Evolutionary conservation across 2,329 filamentous ascomycete genomes (phyloP).

Genomic region (Colletotrichum endophyticum): DNA sequence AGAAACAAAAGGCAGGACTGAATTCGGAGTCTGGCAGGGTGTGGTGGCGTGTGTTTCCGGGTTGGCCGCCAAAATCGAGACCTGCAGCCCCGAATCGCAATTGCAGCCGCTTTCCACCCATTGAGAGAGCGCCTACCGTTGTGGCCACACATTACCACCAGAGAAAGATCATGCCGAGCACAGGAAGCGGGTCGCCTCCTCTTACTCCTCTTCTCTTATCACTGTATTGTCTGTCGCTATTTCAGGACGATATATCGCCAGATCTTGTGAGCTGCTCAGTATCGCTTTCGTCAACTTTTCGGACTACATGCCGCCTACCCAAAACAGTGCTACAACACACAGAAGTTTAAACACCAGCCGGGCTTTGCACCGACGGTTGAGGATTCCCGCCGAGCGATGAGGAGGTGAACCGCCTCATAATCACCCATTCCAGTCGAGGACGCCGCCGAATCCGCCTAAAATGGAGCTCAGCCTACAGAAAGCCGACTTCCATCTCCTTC

Average conservation of each 20-base stretch:
- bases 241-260: not conserved
- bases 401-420: not conserved
- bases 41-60: slow-evolving; percentile 16
- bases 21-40: not conserved
- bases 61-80: slow-evolving; percentile 18
- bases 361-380: not conserved
- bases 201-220: not conserved
- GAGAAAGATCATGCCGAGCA: not conserved
- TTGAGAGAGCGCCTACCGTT: not conserved
- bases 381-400: not conserved
- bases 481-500: slow-evolving; percentile 45
- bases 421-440: not conserved
- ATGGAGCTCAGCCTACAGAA: slow-evolving; percentile 24
- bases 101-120: slow-evolving; percentile 17
- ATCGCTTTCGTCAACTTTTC: not conserved
- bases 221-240: not conserved
- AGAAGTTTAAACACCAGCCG: not conserved
- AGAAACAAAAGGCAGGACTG: not conserved
- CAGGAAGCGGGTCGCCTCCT: not conserved
- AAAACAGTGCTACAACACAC: not conserved
- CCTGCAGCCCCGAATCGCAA: slow-evolving; percentile 21
- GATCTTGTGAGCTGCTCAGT: not conserved
- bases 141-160: not conserved
- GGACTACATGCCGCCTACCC: not conserved
- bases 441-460: not conserved